Evolutionary conservation across 164 flowering plant genomes (phyloP).

Genomic region (Umbilicus rupestris): DNA sequence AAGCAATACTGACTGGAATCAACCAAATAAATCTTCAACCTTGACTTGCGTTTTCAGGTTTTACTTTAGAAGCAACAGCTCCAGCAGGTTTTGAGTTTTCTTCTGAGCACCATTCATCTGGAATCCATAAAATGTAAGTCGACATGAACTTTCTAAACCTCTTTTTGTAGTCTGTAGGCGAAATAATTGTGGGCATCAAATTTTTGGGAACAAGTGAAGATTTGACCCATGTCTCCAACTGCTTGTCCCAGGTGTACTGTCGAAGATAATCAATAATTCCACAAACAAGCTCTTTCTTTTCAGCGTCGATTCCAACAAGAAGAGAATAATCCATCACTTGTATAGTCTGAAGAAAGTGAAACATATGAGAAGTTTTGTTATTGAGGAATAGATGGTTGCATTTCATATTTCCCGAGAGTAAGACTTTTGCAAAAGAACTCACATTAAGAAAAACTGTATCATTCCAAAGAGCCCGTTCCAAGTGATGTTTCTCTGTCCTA

Average conservation of each 20-base stretch:
- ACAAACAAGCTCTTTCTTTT: constrained; percentile 58
- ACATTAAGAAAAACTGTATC: constrained; percentile 89
- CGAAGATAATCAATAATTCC: constrained; percentile 92
- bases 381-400: background rate
- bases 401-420: background rate
- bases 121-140: constrained; percentile 53
- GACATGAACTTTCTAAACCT: constrained; percentile 87
- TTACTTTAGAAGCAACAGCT: background rate
- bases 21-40: background rate
- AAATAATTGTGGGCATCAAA: constrained; percentile 64
- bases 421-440: constrained; percentile 22
- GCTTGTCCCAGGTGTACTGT: constrained; percentile 97
- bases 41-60: background rate
- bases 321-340: constrained; percentile 96
- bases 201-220: constrained; percentile 77
- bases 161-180: constrained; percentile 82
- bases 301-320: constrained; percentile 76
- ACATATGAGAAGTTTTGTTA: background rate
- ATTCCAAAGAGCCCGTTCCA: constrained; percentile 86
- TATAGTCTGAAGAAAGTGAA: constrained; percentile 41
- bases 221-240: constrained; percentile 86
- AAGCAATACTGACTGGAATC: background rate
- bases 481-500: constrained; percentile 43
- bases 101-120: constrained; percentile 52
- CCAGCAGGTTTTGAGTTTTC: background rate